Base-by-base conservation (phyloP, 106 monocot species). In the Dendrobium nobile region DNA sequence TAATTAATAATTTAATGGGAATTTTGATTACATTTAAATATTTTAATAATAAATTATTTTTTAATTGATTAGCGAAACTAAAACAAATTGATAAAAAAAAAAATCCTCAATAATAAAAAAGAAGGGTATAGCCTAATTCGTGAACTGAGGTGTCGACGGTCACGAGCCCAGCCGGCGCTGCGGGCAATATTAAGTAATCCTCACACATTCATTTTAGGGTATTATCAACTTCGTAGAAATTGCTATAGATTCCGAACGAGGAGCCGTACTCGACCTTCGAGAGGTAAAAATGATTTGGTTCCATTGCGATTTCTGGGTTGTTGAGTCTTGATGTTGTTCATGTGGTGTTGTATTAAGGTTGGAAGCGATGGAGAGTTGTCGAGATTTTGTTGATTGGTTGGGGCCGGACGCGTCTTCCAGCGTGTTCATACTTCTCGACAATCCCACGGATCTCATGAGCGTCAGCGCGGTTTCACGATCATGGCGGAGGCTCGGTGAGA, bases 401-500 rank as follows among this genome's bases (percentile, higher is more conserved):
- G 82, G 82, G 33, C 76, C 77, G 54, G 88, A 88, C 61, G 59
- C 67, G 20, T 82, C 88, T 18, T 77, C 79, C 47, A 47, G 48
- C 20, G 76, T 88, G 16, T 26, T 88, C 24, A 43, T 9, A 8
- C 67, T 68, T 13, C 54, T 88, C 24, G 79, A 82, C 45, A 73
- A 85, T 11, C 85, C 84, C 5, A 76, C 85, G 16, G 88, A 88
- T 73, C 79, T 88, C 77, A 82, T 82, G 37, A 79, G 88, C 40
- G 77, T 75, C 48, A 67, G 75, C 77, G 47, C 79, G 27, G 88
- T 88, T 20, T 88, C 88, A 28, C 88, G 85, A 18, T 75, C 79
- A 20, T 88, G 88, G 88, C 85, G 84, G 40, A 81, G 67, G 19
- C 85, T 85, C 73, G 88, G 88, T 88, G 79, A 79, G 77, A 58